Evolutionary conservation across 2,329 filamentous ascomycete genomes (phyloP).

Genomic region (Apiospora hydei): DNA sequence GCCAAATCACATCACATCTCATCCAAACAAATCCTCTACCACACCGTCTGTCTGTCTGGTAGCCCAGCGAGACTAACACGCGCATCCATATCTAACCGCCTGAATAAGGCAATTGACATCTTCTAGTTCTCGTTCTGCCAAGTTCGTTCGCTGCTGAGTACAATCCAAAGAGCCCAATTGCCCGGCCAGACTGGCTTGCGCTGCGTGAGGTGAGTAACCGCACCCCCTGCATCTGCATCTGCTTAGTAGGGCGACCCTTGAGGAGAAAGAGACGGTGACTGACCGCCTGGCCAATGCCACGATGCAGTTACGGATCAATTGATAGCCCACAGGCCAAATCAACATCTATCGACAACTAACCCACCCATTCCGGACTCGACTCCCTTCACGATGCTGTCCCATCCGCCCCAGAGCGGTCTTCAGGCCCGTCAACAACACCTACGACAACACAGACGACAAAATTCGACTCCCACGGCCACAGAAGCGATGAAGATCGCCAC

Average conservation of each 20-base stretch:
- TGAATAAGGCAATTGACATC: slow-evolving; percentile 32
- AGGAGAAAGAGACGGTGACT: background rate
- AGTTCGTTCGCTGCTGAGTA: slow-evolving; percentile 44
- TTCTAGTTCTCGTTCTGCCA: slow-evolving; percentile 41
- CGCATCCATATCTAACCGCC: slow-evolving; percentile 26
- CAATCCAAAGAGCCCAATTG: slow-evolving; percentile 37
- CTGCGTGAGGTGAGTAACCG: slow-evolving; percentile 43
- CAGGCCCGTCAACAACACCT: slow-evolving; percentile 67
- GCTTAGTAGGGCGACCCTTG: background rate
- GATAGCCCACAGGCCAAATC: slow-evolving; percentile 42
- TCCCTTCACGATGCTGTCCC: slow-evolving; percentile 83
- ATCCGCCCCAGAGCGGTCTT: slow-evolving; percentile 70
- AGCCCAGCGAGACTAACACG: background rate
- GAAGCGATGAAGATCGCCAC: slow-evolving; percentile 74
- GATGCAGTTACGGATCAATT: slow-evolving; percentile 47
- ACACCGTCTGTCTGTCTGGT: background rate
- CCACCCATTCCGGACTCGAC: slow-evolving; percentile 68
- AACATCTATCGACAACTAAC: slow-evolving; percentile 58
- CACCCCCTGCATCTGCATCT: background rate
- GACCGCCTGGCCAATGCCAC: background rate
- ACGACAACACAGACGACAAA: slow-evolving; percentile 82
- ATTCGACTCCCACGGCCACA: slow-evolving; percentile 82
- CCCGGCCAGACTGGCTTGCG: slow-evolving; percentile 48
- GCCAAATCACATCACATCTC: background rate
- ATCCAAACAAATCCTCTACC: slow-evolving; percentile 2